Evolutionary conservation across 768 basidiomycete species (phyloP), one percentile per base, ranked within the genome.

Genomic region (Lactarius quietus): DNA sequence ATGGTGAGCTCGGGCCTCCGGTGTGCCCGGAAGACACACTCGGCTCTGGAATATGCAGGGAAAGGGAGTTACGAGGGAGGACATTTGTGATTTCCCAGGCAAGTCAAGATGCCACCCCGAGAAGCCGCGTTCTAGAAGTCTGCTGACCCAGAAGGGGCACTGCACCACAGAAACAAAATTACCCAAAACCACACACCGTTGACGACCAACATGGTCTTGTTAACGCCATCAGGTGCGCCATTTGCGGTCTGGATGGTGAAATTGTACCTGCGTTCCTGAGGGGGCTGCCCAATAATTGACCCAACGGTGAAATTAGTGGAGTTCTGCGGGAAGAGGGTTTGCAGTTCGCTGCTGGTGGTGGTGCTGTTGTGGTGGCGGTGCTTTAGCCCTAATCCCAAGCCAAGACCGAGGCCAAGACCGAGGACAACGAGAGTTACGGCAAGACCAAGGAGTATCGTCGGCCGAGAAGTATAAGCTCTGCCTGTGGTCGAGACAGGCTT

Each of bases 151-250:
- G 17, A 48, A 59, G 6, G 41, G 38, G 26, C 15, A 5, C 4
- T 45, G 9, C 43, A 10, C 1, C 10, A 35, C n/a, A 17, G 17
- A 33, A 31, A 20, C 29, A 2, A 2, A 28, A 54, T 61, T 35
- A 26, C 15, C 31, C n/a, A 7, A 2, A 45, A 28, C 33, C 28
- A 48, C 71, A 38, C 62, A 75, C 81, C 78, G 35, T 83, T 83
- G 31, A 83, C 81, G 55, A 82, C 81, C 5, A 82, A 72, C 79
- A 82, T 80, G 1, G 70, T 70, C 52, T 78, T 76, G 53, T 76
- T 68, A 38, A 78, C 72, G 48, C 78, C 82, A 65, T 82, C 80
- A 1, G 79, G 80, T 1, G 80, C 73, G 2, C 78, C 77, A 3
- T 64, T 64, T n/a, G 76, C 71, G 65, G 77, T 71, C 15, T 75